A percentile compares a stretch with the other conserved stretches of the same genome.
These are phyloP conservation scores for Persicaria tinctoria DNA, from an alignment of 148 eudicot species.

Conservation along the genomic window DNA sequence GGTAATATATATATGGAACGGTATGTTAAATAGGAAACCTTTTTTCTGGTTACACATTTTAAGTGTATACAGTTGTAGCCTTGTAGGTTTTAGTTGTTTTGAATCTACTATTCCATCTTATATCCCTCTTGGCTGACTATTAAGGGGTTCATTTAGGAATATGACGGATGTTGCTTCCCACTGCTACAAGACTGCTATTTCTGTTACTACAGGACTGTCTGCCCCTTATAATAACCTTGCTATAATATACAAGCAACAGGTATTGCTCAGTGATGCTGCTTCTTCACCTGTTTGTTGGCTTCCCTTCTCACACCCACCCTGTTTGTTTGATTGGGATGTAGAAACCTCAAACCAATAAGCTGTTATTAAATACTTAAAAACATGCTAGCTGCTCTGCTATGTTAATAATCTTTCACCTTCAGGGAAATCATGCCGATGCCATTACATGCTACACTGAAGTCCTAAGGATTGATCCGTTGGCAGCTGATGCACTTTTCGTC, in stretches of 20 bases:
- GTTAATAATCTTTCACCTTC: constrained; percentile 13
- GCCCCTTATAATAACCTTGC: constrained; percentile 94
- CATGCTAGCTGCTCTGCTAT: not conserved
- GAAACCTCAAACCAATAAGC: too few relatives aligned
- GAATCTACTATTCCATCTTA: not conserved
- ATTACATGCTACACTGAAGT: constrained; percentile 93
- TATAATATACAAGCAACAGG: constrained; percentile 95
- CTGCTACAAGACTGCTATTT: constrained; percentile 75
- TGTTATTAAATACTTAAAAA: not conserved
- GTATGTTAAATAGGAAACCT: constrained; percentile 27
- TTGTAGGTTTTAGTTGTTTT: constrained; percentile 6
- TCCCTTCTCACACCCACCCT: not conserved
- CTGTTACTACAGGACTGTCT: constrained; percentile 88
- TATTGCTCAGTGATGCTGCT: constrained; percentile 15
- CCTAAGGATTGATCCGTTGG: constrained; percentile 82
- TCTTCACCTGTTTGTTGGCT: not conserved
- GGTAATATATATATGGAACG: constrained; percentile 98
- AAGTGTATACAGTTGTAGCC: not conserved
- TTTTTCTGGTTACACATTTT: not conserved
- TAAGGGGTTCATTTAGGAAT: constrained; percentile 53
- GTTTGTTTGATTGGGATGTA: not conserved
- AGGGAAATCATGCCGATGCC: constrained; percentile 86
- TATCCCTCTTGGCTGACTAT: not conserved
- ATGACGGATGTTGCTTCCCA: constrained; percentile 84
- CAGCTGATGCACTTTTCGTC: constrained; percentile 85